These are phyloP conservation scores for Luvunga scandens DNA, from an alignment of 345 rosid genomes.

Conservation along the genomic window DNA sequence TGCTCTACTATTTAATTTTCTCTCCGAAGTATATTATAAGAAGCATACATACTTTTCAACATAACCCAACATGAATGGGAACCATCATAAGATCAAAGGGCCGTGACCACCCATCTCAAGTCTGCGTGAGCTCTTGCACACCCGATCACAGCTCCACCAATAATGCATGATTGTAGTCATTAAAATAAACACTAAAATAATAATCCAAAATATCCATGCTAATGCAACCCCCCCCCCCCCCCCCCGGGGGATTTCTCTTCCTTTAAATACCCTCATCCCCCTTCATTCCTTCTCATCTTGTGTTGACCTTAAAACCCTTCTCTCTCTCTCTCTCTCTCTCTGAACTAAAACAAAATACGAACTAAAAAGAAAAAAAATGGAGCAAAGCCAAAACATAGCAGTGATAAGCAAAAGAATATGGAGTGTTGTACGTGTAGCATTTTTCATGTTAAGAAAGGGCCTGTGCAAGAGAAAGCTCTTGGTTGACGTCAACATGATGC, in stretches of 20 bases:
- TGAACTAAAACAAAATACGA: not conserved
- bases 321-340: slow-evolving; percentile 13
- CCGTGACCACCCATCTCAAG: not conserved
- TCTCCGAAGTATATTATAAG: not conserved
- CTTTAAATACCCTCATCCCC: slow-evolving; percentile 40
- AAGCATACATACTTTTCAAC: not conserved
- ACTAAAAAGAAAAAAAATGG: slow-evolving; percentile 18
- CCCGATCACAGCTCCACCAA: not conserved
- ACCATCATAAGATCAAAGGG: not conserved
- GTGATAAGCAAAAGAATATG: slow-evolving; percentile 54
- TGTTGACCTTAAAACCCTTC: not conserved
- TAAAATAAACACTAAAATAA: not conserved
- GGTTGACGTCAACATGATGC: slow-evolving; percentile 65
- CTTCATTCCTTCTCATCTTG: slow-evolving; percentile 23
- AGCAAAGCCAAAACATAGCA: slow-evolving; percentile 46
- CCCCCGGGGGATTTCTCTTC: too few species aligned
- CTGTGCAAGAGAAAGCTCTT: slow-evolving; percentile 58
- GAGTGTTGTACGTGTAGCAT: slow-evolving; percentile 54
- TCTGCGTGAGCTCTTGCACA: not conserved
- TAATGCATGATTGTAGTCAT: not conserved
- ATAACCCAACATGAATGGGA: not conserved
- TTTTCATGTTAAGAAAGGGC: slow-evolving; percentile 73
- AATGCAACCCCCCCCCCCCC: too few species aligned
- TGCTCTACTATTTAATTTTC: not conserved
- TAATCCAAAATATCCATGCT: slow-evolving; percentile 9